A percentile compares a stretch with the other conserved stretches of the same genome.
phyloP scores from a whole-genome alignment of 305 asterid species.

The Fraxinus platypoda region DNA sequence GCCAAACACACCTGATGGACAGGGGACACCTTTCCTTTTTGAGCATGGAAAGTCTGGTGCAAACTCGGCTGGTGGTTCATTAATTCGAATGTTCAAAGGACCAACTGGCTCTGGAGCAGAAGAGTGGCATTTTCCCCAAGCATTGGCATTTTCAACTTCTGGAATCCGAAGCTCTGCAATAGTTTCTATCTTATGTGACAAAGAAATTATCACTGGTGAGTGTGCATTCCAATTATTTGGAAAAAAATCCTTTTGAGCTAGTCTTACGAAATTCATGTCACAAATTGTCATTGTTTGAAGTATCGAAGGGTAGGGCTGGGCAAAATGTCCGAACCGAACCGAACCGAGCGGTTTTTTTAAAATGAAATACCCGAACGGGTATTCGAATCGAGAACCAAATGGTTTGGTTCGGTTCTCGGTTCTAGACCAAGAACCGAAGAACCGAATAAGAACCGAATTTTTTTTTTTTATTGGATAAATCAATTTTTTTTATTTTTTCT shows the following conservation, averaged over 20 bases:
- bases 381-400: too few species aligned
- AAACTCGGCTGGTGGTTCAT: slow-evolving; percentile 75
- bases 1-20: slow-evolving; percentile 99
- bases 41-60: slow-evolving; percentile 82
- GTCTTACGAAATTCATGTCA: slow-evolving; percentile 3
- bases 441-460: too few species aligned
- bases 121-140: slow-evolving; percentile 87
- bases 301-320: slow-evolving; percentile 1
- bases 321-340: too few species aligned
- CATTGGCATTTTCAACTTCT: slow-evolving; percentile 73
- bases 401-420: too few species aligned
- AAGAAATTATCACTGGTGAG: slow-evolving; percentile 92
- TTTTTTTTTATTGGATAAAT: too few species aligned
- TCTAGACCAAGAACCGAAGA: too few species aligned
- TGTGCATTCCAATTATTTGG: slow-evolving; percentile 9
- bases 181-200: slow-evolving; percentile 79
- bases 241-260: background rate
- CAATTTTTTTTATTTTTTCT: too few species aligned
- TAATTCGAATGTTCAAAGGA: slow-evolving; percentile 96
- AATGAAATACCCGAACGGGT: too few species aligned
- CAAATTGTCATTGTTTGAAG: slow-evolving; percentile 7
- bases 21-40: slow-evolving; percentile 93
- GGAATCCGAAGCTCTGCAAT: slow-evolving; percentile 75
- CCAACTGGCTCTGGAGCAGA: slow-evolving; percentile 67
- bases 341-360: too few species aligned